These are phyloP conservation scores for Tuber melanosporum DNA, from an alignment of 495 filamentous ascomycete genomes.

Conservation along the genomic window DNA sequence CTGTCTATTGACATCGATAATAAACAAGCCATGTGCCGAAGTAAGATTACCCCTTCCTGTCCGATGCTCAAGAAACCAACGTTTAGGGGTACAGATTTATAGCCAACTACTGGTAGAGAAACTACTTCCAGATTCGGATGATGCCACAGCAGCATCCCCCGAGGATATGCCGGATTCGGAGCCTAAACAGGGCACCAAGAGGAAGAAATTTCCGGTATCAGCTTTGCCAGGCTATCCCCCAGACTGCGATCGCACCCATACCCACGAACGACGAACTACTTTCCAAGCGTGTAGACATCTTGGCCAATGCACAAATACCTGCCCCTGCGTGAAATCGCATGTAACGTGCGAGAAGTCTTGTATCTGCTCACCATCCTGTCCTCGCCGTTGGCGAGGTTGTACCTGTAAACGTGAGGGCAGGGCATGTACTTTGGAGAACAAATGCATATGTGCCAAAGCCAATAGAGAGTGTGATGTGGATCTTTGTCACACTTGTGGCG, in stretches of 20 bases:
- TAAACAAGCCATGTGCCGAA: constrained; percentile 37
- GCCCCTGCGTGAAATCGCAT: constrained; percentile 41
- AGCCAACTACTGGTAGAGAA: constrained; percentile 24
- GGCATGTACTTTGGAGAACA: constrained; percentile 49
- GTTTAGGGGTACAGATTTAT: constrained; percentile 24
- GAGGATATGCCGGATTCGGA: constrained; percentile 11
- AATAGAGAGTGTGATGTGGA: constrained; percentile 68
- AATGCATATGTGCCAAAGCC: constrained; percentile 55
- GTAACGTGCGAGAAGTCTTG: constrained; percentile 65
- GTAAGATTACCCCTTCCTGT: constrained; percentile 17
- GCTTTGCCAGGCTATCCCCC: constrained; percentile 36
- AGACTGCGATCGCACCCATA: constrained; percentile 38
- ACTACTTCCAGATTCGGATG: constrained; percentile 16
- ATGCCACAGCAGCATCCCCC: background rate
- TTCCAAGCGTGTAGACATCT: constrained; percentile 40
- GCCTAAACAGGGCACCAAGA: constrained; percentile 23
- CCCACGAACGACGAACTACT: constrained; percentile 33
- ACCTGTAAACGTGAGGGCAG: constrained; percentile 51
- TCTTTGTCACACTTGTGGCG: constrained; percentile 61
- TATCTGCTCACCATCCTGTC: constrained; percentile 54
- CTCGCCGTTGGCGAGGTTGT: constrained; percentile 61
- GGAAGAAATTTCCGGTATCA: constrained; percentile 31
- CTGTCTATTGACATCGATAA: constrained; percentile 33
- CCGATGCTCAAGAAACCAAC: background rate
- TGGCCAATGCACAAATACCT: constrained; percentile 35